Conservation (phyloP, 768 basidiomycete genomes). For the Austroboletus eburneus region DNA sequence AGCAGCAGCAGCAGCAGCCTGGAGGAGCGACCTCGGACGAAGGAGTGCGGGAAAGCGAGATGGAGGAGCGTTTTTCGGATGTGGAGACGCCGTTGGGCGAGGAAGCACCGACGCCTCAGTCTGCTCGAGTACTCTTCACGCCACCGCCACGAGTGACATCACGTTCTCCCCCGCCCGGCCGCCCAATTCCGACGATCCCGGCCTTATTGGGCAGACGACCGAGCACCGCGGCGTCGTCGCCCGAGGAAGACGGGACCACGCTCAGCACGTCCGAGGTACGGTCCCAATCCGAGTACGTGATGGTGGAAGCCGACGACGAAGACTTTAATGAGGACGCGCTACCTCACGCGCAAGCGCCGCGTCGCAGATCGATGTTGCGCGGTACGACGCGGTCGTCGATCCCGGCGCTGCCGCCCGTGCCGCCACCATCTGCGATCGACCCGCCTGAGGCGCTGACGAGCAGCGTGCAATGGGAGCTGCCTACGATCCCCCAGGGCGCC, state of each 20-base stretch:
- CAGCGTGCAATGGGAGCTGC: conserved; percentile 61
- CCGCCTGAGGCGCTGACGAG: conserved; percentile 34
- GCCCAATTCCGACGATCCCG: conserved; percentile 35
- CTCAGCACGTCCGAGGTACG: too few species aligned
- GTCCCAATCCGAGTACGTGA: conserved; percentile 52
- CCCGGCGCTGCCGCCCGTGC: conserved; percentile 32
- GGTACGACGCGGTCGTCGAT: conserved; percentile 14
- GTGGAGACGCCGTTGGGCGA: conserved; percentile 37
- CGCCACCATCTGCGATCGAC: conserved; percentile 35
- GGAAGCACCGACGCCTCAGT: conserved; percentile 12
- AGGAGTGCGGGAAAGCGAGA: conserved; percentile 63
- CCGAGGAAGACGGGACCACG: conserved; percentile 37
- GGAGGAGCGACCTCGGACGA: conserved; percentile 55
- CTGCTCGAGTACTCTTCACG: conserved; percentile 36
- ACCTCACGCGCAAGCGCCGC: conserved; percentile 40
- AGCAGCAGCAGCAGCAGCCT: conserved; percentile 40
- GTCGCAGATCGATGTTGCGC: conserved; percentile 35
- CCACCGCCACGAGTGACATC: conserved; percentile 43
- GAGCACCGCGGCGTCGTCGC: conserved; percentile 33
- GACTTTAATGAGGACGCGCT: too few species aligned
- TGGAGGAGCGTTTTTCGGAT: conserved; percentile 62
- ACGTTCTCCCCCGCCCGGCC: conserved; percentile 31
- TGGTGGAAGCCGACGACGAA: conserved; percentile 60
- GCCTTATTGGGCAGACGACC: conserved; percentile 35
- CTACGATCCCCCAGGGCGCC: conserved; percentile 51